Conservation (phyloP, 441 rosid species). For the Populus hybrid region DNA sequence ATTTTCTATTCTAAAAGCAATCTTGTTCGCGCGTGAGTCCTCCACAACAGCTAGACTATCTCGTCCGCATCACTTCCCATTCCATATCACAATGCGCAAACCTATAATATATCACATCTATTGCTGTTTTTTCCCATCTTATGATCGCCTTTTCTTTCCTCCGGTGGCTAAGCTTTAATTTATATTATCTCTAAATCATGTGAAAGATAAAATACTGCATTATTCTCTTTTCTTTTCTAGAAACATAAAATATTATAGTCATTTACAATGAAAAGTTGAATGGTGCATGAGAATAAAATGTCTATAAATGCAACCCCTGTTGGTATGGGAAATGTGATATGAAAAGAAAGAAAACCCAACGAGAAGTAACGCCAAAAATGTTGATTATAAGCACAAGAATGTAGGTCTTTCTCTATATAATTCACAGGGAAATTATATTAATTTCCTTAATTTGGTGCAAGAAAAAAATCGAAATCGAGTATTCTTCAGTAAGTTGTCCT, state of each 20-base stretch:
- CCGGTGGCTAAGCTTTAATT: not conserved
- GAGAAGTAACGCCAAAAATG: not conserved
- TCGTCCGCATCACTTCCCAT: not conserved
- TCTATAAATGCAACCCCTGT: not conserved
- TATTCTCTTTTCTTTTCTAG: not conserved
- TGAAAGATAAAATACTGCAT: not conserved
- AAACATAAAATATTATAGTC: not conserved
- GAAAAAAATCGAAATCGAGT: not conserved
- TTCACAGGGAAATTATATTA: not conserved
- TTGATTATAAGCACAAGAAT: too few species aligned
- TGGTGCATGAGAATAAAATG: not conserved
- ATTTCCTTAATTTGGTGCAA: too few species aligned
- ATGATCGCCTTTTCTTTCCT: not conserved
- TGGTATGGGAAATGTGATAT: not conserved
- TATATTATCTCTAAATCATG: not conserved
- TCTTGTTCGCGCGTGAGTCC: not conserved
- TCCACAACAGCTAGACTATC: not conserved
- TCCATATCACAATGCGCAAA: not conserved
- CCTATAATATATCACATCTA: not conserved
- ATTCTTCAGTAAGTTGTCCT: conserved; percentile 1
- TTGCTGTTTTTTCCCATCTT: too few species aligned
- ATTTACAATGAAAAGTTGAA: not conserved
- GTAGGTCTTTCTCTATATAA: not conserved
- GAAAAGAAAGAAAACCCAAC: not conserved
- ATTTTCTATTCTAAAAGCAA: too few species aligned